Conservation (phyloP, 208 protist species). For the Acanthamoeba healyi region DNA sequence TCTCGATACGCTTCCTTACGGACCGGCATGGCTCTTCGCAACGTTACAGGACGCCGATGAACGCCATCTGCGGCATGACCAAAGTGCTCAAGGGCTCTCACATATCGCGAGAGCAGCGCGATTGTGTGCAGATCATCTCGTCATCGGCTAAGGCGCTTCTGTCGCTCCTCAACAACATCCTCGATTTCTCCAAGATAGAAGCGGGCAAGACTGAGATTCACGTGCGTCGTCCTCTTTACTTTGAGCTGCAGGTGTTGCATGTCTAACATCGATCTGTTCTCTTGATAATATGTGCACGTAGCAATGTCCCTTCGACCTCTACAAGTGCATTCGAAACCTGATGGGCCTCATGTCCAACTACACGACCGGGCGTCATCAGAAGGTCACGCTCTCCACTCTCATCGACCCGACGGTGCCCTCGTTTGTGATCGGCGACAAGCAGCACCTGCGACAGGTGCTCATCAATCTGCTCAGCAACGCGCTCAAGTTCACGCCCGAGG, state of each 20-base stretch:
- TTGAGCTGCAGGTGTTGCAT: not conserved
- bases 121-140: slow-evolving; percentile 80
- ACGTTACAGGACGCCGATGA: slow-evolving; percentile 78
- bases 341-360: slow-evolving; percentile 62
- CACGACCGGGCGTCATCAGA: not conserved
- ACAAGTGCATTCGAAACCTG: not conserved
- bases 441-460: slow-evolving; percentile 72
- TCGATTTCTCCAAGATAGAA: slow-evolving; percentile 84
- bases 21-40: too few species aligned
- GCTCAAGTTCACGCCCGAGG: slow-evolving; percentile 79
- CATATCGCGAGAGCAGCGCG: slow-evolving; percentile 52
- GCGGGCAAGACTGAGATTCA: slow-evolving; percentile 71
- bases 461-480: slow-evolving; percentile 79
- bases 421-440: slow-evolving; percentile 75
- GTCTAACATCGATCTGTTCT: not conserved
- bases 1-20: too few species aligned
- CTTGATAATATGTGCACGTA: too few species aligned
- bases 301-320: slow-evolving; percentile 64
- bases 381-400: not conserved
- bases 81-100: slow-evolving; percentile 71
- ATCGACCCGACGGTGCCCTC: slow-evolving; percentile 57
- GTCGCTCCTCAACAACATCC: slow-evolving; percentile 80
- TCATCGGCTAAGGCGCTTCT: slow-evolving; percentile 75
- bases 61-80: slow-evolving; percentile 81
- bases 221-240: not conserved